Evolutionary conservation across 73 alveolate genomes (phyloP).

Genomic region (Paramecium tetraurelia): DNA sequence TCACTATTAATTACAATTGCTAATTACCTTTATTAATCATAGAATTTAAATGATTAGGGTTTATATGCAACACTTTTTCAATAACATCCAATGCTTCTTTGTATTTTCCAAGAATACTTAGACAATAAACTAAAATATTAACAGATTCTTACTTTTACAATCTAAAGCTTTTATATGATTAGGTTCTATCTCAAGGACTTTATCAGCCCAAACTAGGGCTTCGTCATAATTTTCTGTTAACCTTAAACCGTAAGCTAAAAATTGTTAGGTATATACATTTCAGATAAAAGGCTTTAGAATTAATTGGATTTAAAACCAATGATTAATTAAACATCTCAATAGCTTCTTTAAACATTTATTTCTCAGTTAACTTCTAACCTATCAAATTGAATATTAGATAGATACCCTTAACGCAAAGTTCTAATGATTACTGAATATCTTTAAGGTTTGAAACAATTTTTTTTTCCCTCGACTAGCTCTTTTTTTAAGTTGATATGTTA

Average conservation of each 20-base stretch:
- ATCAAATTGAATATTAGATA: background rate
- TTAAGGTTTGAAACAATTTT: background rate
- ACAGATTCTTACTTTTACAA: background rate
- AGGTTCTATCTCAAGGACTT: background rate
- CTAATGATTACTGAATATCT: background rate
- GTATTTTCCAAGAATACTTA: background rate
- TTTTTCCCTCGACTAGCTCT: background rate
- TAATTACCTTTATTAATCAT: background rate
- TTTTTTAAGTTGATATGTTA: no score
- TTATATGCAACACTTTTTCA: background rate
- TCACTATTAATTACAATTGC: background rate
- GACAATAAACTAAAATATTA: background rate
- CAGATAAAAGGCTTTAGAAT: background rate
- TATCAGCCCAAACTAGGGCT: background rate
- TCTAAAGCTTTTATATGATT: background rate
- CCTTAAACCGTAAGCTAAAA: background rate
- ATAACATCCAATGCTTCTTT: background rate
- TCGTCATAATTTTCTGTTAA: background rate
- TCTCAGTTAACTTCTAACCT: background rate
- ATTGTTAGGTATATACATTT: background rate
- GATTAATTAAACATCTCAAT: background rate
- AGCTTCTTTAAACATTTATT: background rate
- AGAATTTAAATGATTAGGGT: background rate
- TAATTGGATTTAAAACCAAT: background rate
- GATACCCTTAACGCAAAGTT: background rate